phyloP scores from a whole-genome alignment of 306 rosid genomes.

The Arachis stenosperma region DNA sequence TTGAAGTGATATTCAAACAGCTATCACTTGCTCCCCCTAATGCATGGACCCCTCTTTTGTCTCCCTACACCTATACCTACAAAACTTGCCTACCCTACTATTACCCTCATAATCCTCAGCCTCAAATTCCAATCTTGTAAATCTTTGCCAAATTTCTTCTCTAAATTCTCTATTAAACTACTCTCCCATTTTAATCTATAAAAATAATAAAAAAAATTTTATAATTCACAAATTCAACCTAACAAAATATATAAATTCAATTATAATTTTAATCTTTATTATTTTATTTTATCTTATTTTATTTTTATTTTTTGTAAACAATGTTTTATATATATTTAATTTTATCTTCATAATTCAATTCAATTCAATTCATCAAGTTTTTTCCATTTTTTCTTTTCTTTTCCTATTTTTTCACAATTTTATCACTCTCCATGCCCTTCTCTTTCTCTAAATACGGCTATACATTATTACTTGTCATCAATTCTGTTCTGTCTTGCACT shows the following conservation, averaged over 20 bases:
- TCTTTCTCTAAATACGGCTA: background rate
- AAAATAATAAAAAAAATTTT: too few species aligned
- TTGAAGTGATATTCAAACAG: constrained; percentile 45
- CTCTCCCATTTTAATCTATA: too few species aligned
- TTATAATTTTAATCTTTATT: too few species aligned
- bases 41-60: constrained; percentile 59
- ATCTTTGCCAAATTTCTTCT: constrained; percentile 3
- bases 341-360: too few species aligned
- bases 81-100: constrained; percentile 28
- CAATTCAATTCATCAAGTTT: too few species aligned
- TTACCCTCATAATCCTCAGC: constrained; percentile 32
- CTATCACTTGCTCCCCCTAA: constrained; percentile 45
- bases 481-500: constrained; percentile 24
- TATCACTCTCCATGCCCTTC: background rate
- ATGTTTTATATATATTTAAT: too few species aligned
- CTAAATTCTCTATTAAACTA: constrained; percentile 12
- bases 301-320: too few species aligned
- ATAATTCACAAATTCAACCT: too few species aligned
- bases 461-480: background rate
- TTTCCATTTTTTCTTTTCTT: too few species aligned
- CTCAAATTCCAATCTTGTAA: constrained; percentile 21
- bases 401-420: too few species aligned
- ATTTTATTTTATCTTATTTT: too few species aligned
- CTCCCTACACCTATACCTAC: constrained; percentile 42
- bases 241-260: too few species aligned